Base-by-base conservation (phyloP, 2,329 filamentous ascomycete genomes). In the Neurospora sp. region DNA sequence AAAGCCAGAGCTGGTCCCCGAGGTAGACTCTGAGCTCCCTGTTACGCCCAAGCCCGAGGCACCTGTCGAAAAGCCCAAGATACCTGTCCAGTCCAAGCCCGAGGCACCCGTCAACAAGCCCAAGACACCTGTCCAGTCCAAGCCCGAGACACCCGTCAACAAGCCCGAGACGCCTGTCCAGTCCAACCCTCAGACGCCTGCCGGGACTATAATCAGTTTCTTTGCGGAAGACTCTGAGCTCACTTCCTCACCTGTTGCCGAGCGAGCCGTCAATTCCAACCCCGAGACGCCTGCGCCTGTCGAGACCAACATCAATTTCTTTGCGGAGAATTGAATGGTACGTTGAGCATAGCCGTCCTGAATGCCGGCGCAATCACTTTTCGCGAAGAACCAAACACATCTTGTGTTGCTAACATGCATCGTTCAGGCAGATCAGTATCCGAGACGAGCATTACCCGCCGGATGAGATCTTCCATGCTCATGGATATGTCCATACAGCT, bases 161-260 rank as follows among this genome's bases (percentile, higher is more conserved):
- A 10, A n/a, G 0, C 4, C 8, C 17, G 40, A 19, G 19, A 52
- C 43, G 23, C 43, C 2, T 19, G 8, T 43, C 8, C 10, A 43
- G 41, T 19, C 41, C 10, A 23, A 52, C 19, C 43, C 43, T 23
- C 5, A 12, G 43, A 52, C 43, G 10, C 19, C 43, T 52, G 2
- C 2, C 19, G 19, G 43, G 0, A 6, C 19, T 1, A 23, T 1
- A 0, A 52, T 28, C 19, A 52, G 15, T 28, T 52, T 52, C 19
- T 15, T 52, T 28, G 19, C 19, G 43, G 43, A 52, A 6, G 6
- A 52, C 5, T 8, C n/a, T n/a, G n/a, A 43, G 3, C n/a, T 10
- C n/a, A 8, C 41, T n/a, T 4, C 4, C 0, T 5, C 41, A 10
- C n/a, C n/a, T 2, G 2, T 1, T 43, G 1, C n/a, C 8, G 41